Conservation (phyloP, 2,329 filamentous ascomycete genomes). For the Fusarium foetens region DNA sequence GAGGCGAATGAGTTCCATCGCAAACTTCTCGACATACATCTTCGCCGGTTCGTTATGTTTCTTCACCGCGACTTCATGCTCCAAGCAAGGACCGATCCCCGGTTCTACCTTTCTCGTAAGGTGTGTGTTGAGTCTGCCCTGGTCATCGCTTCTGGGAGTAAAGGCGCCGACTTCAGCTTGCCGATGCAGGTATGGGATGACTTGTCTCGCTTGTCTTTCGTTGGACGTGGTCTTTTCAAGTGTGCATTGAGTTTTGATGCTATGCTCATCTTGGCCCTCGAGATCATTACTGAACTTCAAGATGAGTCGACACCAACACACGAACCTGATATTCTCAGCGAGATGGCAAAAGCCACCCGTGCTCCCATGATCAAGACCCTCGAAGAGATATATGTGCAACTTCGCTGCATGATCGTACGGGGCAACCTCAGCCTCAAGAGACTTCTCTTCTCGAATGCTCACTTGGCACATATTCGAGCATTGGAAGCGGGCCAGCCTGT, state of each 20-base stretch:
- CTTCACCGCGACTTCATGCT: conserved; percentile 45
- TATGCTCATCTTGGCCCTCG: conserved; percentile 38
- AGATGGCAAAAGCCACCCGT: conserved; percentile 38
- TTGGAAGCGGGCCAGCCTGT: conserved; percentile 35
- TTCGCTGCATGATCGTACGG: conserved; percentile 29
- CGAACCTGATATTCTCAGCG: conserved; percentile 39
- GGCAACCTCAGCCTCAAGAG: conserved; percentile 43
- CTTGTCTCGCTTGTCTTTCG: conserved; percentile 37
- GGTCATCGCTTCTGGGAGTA: conserved; percentile 36
- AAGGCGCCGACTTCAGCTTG: conserved; percentile 23
- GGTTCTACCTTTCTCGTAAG: conserved; percentile 43
- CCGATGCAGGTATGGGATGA: conserved; percentile 36
- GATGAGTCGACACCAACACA: conserved; percentile 30
- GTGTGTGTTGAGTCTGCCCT: conserved; percentile 41
- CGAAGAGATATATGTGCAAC: conserved; percentile 32
- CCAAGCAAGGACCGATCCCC: conserved; percentile 34
- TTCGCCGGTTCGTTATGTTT: conserved; percentile 43
- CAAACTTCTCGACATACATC: conserved; percentile 39
- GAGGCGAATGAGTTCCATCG: conserved; percentile 37
- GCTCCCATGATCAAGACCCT: conserved; percentile 36
- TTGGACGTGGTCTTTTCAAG: conserved; percentile 43
- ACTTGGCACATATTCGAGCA: conserved; percentile 40
- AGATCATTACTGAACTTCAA: conserved; percentile 41
- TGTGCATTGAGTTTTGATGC: conserved; percentile 43
- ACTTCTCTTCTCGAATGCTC: conserved; percentile 37